Evolutionary conservation across 306 rosid species (phyloP).

Genomic region (Vachellia collinsii): DNA sequence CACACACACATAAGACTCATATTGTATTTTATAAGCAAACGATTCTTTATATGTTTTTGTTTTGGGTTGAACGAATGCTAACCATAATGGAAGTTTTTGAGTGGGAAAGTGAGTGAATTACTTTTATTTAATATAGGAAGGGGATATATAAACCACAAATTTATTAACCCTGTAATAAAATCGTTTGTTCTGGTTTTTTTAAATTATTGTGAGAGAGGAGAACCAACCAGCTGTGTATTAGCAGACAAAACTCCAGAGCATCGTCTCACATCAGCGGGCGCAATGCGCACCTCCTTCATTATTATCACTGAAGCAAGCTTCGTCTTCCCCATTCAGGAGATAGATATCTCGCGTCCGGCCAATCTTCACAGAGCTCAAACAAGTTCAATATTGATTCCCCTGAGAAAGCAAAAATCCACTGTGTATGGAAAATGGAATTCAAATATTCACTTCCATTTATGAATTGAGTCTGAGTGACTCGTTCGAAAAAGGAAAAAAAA

Average conservation of each 20-base stretch:
- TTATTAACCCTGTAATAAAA: neutral
- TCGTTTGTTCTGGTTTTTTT: neutral
- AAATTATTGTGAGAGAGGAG: neutral
- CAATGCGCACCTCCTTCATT: neutral
- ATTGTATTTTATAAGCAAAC: neutral
- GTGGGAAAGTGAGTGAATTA: neutral
- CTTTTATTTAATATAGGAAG: neutral
- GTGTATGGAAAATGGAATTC: neutral
- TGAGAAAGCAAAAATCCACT: slow-evolving; percentile 6
- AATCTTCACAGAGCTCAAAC: slow-evolving; percentile 7
- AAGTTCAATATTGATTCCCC: neutral
- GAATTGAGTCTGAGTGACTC: neutral
- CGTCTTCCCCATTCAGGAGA: neutral
- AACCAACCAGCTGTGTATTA: slow-evolving; percentile 31
- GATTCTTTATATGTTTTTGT: neutral
- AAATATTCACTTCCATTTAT: slow-evolving; percentile 9
- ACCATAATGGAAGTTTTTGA: neutral
- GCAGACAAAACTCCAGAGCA: slow-evolving; percentile 38
- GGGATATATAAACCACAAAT: neutral
- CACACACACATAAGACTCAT: neutral
- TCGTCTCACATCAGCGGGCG: slow-evolving; percentile 7
- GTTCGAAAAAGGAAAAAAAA: neutral
- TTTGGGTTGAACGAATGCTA: neutral
- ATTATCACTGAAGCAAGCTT: neutral
- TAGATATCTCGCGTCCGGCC: neutral